Percentiles rank a stretch among this genome's conserved stretches.
phyloP scores from a whole-genome alignment of 495 filamentous ascomycete genomes.

The Xylaria sp. region DNA sequence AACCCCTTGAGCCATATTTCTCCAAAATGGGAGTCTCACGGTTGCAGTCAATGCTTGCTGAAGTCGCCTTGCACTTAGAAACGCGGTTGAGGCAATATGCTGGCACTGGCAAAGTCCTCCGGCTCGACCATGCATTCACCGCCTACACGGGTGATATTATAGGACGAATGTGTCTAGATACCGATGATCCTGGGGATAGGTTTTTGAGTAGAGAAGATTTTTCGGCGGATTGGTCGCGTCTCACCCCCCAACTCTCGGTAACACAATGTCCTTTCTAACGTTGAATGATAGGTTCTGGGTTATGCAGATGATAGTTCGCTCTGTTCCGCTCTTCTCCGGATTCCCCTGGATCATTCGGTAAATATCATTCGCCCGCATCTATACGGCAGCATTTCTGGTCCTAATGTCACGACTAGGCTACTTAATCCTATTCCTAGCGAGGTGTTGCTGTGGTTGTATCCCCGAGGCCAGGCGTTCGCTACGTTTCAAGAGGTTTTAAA shows the following conservation, averaged over 20 bases:
- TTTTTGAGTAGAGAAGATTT: conserved; percentile 26
- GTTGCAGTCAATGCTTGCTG: conserved; percentile 32
- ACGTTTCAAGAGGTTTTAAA: conserved; percentile 25
- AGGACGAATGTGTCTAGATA: conserved; percentile 14
- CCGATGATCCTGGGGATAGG: conserved; percentile 31
- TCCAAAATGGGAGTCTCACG: conserved; percentile 27
- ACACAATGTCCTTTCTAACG: neutral
- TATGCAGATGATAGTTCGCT: conserved; percentile 28
- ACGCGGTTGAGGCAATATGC: conserved; percentile 11
- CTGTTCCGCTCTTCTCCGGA: conserved; percentile 31
- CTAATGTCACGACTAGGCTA: neutral
- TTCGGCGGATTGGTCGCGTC: conserved; percentile 14
- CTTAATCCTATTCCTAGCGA: conserved; percentile 16
- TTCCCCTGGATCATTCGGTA: conserved; percentile 34
- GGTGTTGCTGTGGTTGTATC: conserved; percentile 31
- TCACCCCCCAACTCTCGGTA: conserved; percentile 1
- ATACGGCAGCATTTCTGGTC: neutral
- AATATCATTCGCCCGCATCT: neutral
- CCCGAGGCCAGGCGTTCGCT: conserved; percentile 28
- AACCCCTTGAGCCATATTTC: conserved; percentile 35
- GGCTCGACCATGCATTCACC: conserved; percentile 42
- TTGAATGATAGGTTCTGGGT: conserved; percentile 11
- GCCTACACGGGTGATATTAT: conserved; percentile 39
- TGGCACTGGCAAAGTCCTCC: conserved; percentile 31
- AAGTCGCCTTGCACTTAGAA: conserved; percentile 13